Evolutionary conservation across 2,329 filamentous ascomycete genomes (phyloP), one percentile per base, ranked within the genome.

Genomic region (Cladophialophora psammophila): DNA sequence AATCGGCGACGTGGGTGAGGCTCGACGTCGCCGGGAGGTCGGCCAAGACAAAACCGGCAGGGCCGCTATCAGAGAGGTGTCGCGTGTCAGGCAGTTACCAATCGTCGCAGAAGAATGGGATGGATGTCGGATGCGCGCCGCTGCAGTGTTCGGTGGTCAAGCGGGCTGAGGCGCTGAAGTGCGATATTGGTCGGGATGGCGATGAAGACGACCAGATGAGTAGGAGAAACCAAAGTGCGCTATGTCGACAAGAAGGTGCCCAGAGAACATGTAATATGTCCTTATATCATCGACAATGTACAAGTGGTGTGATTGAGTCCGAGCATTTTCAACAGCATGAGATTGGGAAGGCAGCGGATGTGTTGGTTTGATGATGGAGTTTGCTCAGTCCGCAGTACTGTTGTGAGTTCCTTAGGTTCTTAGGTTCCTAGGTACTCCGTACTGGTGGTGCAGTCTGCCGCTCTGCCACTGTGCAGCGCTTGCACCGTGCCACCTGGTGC

Each of bases 291-390:
- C 15, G 9, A 50, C 45, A 13, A 31, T 50, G 45, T 8, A 26
- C 45, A 50, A 31, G 45, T 50, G 45, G 45, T 50, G 45, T 50
- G 45, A 50, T 50, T 50, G 20, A 50, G 45, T 4, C 10, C 45
- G 45, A 50, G 45, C 45, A 50, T 50, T 50, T 50, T 50, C 45
- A 31, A 50, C 20, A 20, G 45, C 20, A 50, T 55, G 53, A 35
- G 50, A 55, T 55, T 34, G 35, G 35, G 53, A 55, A 34, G 12
- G 35, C 2, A 26, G 15, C 53, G 35, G 53, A 35, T 35, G 18
- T 55, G 53, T 8, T 38, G 53, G 53, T 55, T 20, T 50, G 45
- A 26, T 50, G 45, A 26, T 26, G 45, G 45, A 50, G 45, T 50
- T 50, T 50, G 12, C 35, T 34, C 35, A 38, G 52, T 55, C 53